These are phyloP conservation scores for Lyophyllum decastes DNA, from an alignment of 768 basidiomycete genomes.

Conservation along the genomic window DNA sequence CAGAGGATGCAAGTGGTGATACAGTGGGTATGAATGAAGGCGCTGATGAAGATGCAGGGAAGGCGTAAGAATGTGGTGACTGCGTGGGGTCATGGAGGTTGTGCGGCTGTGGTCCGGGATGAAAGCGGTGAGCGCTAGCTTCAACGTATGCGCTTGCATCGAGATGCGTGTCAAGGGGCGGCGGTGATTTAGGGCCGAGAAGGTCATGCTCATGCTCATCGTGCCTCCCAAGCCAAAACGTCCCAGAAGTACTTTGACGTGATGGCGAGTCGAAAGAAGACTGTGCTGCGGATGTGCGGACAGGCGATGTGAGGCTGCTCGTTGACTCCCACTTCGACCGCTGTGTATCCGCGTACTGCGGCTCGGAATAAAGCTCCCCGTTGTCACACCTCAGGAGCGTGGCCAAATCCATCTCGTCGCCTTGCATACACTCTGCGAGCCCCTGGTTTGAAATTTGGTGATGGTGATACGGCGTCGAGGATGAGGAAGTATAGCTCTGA, in stretches of 20 bases:
- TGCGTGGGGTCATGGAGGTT: conserved; percentile 7
- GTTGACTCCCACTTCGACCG: conserved; percentile 10
- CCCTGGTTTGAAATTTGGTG: conserved; percentile 4
- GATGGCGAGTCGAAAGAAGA: conserved; percentile 10
- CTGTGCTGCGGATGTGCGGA: conserved; percentile 15
- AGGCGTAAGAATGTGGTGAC: conserved; percentile 6
- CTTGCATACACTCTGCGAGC: conserved; percentile 6
- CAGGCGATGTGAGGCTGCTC: conserved; percentile 5
- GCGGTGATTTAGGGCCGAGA: conserved; percentile 14
- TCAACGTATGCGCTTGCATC: conserved; percentile 1
- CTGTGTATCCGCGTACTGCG: conserved; percentile 1
- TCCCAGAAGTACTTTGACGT: conserved; percentile 3
- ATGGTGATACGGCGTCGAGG: conserved; percentile 3
- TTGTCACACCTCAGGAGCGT: conserved; percentile 4
- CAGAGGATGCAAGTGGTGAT: conserved; percentile 19
- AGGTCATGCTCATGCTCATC: conserved; percentile 8
- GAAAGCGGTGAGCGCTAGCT: neutral
- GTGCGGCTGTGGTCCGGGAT: conserved; percentile 4
- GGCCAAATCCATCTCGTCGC: conserved; percentile 6
- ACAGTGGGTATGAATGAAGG: conserved; percentile 12
- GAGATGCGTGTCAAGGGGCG: conserved; percentile 2
- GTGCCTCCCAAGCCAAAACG: conserved; percentile 9
- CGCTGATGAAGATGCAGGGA: conserved; percentile 8
- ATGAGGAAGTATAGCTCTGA: neutral
- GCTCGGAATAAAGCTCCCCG: neutral